phyloP scores from a whole-genome alignment of 78 protist genomes.

The Blattamonas nauphoetae region DNA sequence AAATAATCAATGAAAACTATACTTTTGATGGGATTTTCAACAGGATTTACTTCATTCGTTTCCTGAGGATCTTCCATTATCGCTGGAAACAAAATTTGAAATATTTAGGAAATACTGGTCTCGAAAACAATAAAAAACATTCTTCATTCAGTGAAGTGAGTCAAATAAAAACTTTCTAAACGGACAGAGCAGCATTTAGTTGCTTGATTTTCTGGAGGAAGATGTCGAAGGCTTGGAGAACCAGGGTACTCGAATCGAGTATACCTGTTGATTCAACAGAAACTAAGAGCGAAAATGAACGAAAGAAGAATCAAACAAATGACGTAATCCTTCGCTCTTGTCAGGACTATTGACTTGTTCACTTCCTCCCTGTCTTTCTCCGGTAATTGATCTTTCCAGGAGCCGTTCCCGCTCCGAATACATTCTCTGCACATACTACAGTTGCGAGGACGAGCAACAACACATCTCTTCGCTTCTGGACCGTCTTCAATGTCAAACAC shows the following conservation, averaged over 20 bases:
- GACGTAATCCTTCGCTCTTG: slow-evolving; percentile 65
- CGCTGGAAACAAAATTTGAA: too few species aligned
- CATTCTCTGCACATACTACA: slow-evolving; percentile 84
- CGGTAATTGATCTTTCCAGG: slow-evolving; percentile 22
- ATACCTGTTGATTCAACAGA: slow-evolving; percentile 56
- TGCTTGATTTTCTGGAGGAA: slow-evolving; percentile 8
- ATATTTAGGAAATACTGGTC: too few species aligned
- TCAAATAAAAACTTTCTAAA: too few species aligned
- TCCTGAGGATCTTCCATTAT: too few species aligned
- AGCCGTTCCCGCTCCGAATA: slow-evolving; percentile 41
- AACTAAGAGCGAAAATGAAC: slow-evolving; percentile 11
- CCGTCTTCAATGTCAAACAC: slow-evolving; percentile 82
- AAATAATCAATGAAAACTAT: too few species aligned
- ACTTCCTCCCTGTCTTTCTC: not conserved
- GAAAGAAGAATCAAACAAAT: slow-evolving; percentile 51
- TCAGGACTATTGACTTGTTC: slow-evolving; percentile 21
- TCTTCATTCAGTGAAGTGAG: too few species aligned
- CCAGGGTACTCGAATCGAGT: slow-evolving; percentile 27
- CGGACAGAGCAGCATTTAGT: too few species aligned
- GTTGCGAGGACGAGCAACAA: slow-evolving; percentile 33
- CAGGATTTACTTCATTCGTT: too few species aligned
- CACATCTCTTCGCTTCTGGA: not conserved
- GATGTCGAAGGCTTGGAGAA: slow-evolving; percentile 31
- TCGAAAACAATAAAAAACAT: too few species aligned
- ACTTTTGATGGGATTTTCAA: too few species aligned